phyloP scores from a whole-genome alignment of 768 basidiomycete genomes.

The Obba rivulosa region DNA sequence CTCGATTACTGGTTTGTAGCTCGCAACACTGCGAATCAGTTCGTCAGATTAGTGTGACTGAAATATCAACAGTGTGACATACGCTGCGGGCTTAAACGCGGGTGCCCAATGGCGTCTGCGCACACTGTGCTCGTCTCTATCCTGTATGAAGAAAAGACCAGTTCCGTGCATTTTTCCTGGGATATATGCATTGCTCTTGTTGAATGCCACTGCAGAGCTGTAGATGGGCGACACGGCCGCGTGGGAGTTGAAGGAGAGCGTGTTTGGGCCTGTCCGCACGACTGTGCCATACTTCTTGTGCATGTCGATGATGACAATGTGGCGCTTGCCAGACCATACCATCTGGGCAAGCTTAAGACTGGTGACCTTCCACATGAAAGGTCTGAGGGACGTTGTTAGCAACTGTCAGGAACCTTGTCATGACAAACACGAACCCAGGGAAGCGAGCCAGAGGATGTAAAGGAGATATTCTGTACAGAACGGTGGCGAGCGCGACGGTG shows the following conservation, averaged over 20 bases:
- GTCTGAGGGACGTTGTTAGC: too few species aligned
- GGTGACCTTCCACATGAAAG: not conserved
- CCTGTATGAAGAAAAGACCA: slow-evolving; percentile 26
- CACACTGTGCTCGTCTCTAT: slow-evolving; percentile 16
- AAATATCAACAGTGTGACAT: slow-evolving; percentile 7
- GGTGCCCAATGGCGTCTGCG: slow-evolving; percentile 22
- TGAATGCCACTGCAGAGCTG: slow-evolving; percentile 4
- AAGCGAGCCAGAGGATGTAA: too few species aligned
- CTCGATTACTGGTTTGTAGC: not conserved
- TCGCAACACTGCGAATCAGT: not conserved
- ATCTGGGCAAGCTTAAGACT: not conserved
- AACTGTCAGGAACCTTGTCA: too few species aligned
- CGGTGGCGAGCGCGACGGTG: too few species aligned
- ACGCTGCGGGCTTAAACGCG: slow-evolving; percentile 18
- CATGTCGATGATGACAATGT: not conserved
- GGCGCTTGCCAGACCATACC: not conserved
- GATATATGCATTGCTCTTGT: slow-evolving; percentile 24
- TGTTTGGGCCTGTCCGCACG: slow-evolving; percentile 17
- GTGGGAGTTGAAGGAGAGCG: slow-evolving; percentile 24
- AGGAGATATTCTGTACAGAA: too few species aligned
- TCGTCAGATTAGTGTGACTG: not conserved
- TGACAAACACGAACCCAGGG: too few species aligned
- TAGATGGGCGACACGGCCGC: slow-evolving; percentile 19
- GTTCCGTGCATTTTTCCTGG: slow-evolving; percentile 9
- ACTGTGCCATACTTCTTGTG: not conserved